Evolutionary conservation across 805 yeast species (phyloP).

Genomic region (Pichia cabralensis): DNA sequence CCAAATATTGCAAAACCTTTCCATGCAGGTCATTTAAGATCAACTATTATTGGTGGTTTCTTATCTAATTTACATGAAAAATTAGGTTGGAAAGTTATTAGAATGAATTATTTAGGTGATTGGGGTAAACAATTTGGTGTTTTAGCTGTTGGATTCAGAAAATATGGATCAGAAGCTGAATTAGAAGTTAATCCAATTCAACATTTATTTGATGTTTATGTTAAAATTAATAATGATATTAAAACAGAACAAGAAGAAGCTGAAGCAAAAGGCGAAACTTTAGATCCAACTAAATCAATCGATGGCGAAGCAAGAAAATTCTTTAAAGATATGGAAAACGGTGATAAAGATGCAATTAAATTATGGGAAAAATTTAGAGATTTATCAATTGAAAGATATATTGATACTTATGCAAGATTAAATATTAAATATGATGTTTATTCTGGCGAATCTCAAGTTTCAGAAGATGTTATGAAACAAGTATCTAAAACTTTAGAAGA

Average conservation of each 20-base stretch:
- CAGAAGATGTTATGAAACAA: slow-evolving; percentile 56
- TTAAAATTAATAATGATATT: slow-evolving; percentile 71
- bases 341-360: slow-evolving; percentile 67
- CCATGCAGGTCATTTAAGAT: slow-evolving; percentile 98
- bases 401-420: slow-evolving; percentile 81
- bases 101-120: slow-evolving; percentile 95
- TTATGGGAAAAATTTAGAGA: slow-evolving; percentile 87
- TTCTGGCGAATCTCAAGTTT: slow-evolving; percentile 94
- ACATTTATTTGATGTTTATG: slow-evolving; percentile 92
- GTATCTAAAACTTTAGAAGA: slow-evolving; percentile 56
- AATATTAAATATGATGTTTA: slow-evolving; percentile 82
- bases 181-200: slow-evolving; percentile 76
- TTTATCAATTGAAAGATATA: slow-evolving; percentile 78
- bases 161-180: slow-evolving; percentile 71
- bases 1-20: slow-evolving; percentile 99
- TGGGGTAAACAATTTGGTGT: slow-evolving; percentile 99
- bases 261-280: slow-evolving; percentile 39
- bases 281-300: slow-evolving; percentile 39
- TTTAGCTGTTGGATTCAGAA: slow-evolving; percentile 83
- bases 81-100: slow-evolving; percentile 83
- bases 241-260: slow-evolving; percentile 48
- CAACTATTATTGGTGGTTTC: slow-evolving; percentile 97
- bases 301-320: slow-evolving; percentile 80
- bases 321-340: slow-evolving; percentile 89
- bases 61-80: slow-evolving; percentile 81